Evolutionary conservation across 2,329 filamentous ascomycete species (phyloP).

Genomic region (Cladosporium colombiae): DNA sequence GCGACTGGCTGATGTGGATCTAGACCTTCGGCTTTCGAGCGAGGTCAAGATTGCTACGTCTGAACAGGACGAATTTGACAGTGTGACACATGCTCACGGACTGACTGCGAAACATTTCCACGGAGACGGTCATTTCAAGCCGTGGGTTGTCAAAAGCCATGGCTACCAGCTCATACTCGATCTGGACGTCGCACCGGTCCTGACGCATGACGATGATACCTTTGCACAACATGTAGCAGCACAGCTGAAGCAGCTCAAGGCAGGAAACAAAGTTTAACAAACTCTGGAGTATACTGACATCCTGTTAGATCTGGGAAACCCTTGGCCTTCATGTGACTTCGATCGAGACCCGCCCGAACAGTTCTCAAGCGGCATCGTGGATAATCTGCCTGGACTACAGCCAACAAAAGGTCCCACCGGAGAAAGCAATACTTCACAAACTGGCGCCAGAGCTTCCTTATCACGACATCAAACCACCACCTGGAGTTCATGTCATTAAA

Average conservation of each 20-base stretch:
- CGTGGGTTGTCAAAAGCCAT: slow-evolving; percentile 9
- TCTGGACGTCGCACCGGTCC: neutral
- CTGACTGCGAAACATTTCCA: neutral
- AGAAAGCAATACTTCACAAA: neutral
- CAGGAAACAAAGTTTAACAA: neutral
- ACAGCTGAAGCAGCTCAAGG: slow-evolving; percentile 6
- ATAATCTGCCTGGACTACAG: neutral
- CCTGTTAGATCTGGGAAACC: neutral
- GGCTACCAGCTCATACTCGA: slow-evolving; percentile 3
- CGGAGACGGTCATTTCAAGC: neutral
- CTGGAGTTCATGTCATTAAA: neutral
- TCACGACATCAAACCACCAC: slow-evolving; percentile 13
- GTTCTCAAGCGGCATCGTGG: neutral
- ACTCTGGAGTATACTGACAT: neutral
- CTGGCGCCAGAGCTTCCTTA: neutral
- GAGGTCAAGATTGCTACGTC: slow-evolving; percentile 2
- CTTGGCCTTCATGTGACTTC: slow-evolving; percentile 11
- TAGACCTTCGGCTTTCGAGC: slow-evolving; percentile 8
- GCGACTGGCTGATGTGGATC: slow-evolving; percentile 4
- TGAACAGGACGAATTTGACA: neutral
- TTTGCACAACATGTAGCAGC: neutral
- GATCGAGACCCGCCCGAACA: neutral
- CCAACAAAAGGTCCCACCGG: neutral
- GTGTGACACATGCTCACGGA: too few species aligned
- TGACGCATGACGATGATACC: neutral